Evolutionary conservation across 1,284 basidiomycete genomes (phyloP), one percentile per base, ranked within the genome.

Genomic region (Puccinia brachypodii): DNA sequence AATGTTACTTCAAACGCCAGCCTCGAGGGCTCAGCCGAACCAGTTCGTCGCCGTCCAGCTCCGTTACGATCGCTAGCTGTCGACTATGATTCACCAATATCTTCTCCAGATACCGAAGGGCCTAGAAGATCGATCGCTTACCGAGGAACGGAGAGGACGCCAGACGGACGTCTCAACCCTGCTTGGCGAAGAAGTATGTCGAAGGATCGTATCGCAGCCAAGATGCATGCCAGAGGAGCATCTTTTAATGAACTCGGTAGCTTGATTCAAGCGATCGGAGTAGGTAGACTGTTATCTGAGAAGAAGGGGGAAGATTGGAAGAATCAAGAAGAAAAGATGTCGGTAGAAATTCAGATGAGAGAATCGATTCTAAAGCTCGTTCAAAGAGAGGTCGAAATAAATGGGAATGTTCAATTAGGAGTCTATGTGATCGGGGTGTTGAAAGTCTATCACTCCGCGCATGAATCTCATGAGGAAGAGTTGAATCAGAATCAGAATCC

Each of bases 401-500:
- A 78, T 50, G 76, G 64, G 40, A 78, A 78, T 58, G 36, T 69
- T 53, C 76, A 78, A 28, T 56, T 78, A 40, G 76, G 76, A 28
- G 44, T 78, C 28, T 68, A 68, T 40, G 11, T 78, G n/a, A 38
- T 78, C 22, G 66, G 76, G 40, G 47, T 78, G 19, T 50, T 78
- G 25, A 69, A 78, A 68, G 44, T 56, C n/a, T 68, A 68, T 69
- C 33, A 78, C 33, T 53, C 28, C 13, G 50, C 53, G 58, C 53
- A 74, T 25, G 47, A 60, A 42, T 58, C 72, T 74, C 72, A 60
- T n/a, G 50, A 74, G 13, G 72, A 74, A 14, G 50, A 74, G 11
- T 7, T 22, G 14, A 72, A 72, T 60, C 50, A 50, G 28, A 36
- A 53, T 19, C 36, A 33, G 16, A 36, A 53, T 19, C 19, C n/a